Evolutionary conservation across 2,329 filamentous ascomycete species (phyloP).

Genomic region (Pyrenophora teres): DNA sequence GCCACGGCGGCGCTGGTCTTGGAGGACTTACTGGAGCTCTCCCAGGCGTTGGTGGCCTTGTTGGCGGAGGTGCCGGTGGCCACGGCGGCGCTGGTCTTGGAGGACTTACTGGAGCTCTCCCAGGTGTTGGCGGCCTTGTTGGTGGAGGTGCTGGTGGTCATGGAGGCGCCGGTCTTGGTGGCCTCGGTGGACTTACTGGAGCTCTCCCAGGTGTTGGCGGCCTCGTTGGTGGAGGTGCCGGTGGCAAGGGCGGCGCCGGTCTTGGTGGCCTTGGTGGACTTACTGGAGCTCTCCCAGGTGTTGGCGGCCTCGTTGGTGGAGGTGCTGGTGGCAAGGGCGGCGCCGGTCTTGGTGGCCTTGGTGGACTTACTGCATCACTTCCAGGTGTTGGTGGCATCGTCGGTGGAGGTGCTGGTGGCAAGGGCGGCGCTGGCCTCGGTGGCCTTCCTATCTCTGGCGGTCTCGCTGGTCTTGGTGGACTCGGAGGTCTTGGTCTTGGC

Average conservation of each 20-base stretch:
- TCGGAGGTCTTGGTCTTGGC: neutral
- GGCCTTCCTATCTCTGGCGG: neutral
- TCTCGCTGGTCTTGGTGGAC: neutral
- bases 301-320: neutral
- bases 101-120: neutral
- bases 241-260: neutral
- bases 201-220: neutral
- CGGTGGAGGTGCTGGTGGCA: neutral
- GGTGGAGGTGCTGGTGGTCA: neutral
- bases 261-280: neutral
- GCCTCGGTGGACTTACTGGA: neutral
- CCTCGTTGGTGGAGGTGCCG: neutral
- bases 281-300: neutral
- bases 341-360: neutral
- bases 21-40: neutral
- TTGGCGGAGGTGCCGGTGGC: neutral
- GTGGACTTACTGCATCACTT: too few species aligned
- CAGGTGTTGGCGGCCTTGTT: neutral
- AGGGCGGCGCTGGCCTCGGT: neutral
- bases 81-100: neutral
- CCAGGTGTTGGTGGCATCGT: neutral
- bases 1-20: neutral
- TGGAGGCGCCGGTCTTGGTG: neutral
- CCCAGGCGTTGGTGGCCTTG: neutral
- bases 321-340: neutral